Evolutionary conservation across 176 grass and related monocot genomes (phyloP), one percentile per base, ranked within the genome.

Genomic region (Tillandsia leiboldiana): DNA sequence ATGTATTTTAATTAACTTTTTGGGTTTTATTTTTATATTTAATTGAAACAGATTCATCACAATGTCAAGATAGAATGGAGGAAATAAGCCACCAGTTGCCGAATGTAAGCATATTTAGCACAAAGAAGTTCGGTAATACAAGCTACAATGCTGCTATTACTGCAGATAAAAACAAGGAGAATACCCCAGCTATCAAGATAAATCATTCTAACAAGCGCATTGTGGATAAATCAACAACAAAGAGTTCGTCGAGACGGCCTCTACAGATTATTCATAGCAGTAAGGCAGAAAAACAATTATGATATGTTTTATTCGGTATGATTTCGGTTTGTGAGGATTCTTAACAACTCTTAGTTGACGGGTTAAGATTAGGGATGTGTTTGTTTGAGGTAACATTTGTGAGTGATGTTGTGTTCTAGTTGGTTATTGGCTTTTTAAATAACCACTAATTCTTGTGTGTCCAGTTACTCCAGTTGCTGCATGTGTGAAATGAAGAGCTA

Each of bases 181-280:
- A 67, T 48, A 49, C 65, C n/a, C 33, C 65, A 67, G 28, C 33
- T 49, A 49, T 49, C 65, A 67, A 67, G 26, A 49, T 49, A 33
- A 33, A 67, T 47, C 65, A 18, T 9, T 49, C 65, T 49, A 17
- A 47, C 15, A 67, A 67, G 48, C 12, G 11, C 26, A 22, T 49
- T 15, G 10, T 49, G 65, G 28, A 49, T 48, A 49, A 67, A 67
- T 67, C 65, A 17, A 15, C 28, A n/a, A 67, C 9, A 17, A 49
- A 33, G 3, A 67, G 65, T 48, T 67, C 33, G 15, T 67, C 9
- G 13, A 67, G 65, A 67, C 26, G 42, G 33, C 65, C 65, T 10
- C 65, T 67, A 10, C 65, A 18, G 33, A 67, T 27, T 67, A n/a
- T 67, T 17, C 65, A n/a, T 6, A 67, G 10, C 12, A 10, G 14